Conservation (phyloP, 306 rosid species). For the Castanea sativa region DNA sequence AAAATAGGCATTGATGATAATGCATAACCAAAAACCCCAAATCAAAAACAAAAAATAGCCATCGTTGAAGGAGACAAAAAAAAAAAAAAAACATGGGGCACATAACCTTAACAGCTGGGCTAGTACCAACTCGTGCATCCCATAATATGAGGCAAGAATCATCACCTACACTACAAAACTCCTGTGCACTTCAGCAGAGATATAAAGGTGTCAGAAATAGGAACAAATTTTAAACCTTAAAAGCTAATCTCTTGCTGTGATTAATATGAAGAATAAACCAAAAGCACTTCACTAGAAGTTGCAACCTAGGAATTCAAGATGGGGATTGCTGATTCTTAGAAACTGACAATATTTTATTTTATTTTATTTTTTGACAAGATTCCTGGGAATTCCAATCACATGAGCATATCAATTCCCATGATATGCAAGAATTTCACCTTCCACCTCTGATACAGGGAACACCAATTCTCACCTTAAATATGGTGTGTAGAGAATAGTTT, state of each 20-base stretch:
- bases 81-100: not conserved
- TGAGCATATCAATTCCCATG: not conserved
- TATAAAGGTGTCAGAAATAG: conserved; percentile 33
- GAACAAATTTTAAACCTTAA: not conserved
- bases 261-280: conserved; percentile 8
- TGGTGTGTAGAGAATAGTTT: not conserved
- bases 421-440: not conserved
- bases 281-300: conserved; percentile 2
- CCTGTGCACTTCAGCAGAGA: conserved; percentile 80
- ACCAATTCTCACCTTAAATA: not conserved
- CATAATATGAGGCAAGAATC: conserved; percentile 96
- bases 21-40: not conserved
- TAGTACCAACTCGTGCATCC: conserved; percentile 93
- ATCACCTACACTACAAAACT: conserved; percentile 99
- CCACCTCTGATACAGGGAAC: not conserved
- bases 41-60: not conserved
- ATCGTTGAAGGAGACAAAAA: not conserved
- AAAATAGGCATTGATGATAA: not conserved
- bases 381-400: not conserved
- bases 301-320: not conserved
- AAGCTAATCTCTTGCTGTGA: not conserved
- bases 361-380: not conserved
- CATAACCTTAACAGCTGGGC: conserved; percentile 85
- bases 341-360: not conserved
- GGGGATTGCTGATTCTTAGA: not conserved